Evolutionary conservation across 345 rosid genomes (phyloP).

Genomic region (Ceriops tagal): DNA sequence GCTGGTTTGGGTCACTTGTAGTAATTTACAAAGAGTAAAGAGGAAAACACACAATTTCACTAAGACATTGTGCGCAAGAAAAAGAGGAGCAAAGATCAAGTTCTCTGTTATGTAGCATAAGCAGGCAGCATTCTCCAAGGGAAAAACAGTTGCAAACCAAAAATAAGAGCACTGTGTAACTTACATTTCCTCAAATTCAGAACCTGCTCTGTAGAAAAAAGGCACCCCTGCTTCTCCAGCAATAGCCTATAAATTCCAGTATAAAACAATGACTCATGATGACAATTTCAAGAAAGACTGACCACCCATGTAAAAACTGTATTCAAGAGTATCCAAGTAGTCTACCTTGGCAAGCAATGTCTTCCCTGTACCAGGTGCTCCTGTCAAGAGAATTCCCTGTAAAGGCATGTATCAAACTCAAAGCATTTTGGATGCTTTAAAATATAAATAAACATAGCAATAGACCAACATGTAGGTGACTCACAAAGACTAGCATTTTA

Average conservation of each 20-base stretch:
- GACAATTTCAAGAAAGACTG: not conserved
- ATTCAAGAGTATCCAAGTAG: not conserved
- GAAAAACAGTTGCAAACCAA: not conserved
- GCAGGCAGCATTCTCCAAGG: not conserved
- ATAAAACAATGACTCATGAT: not conserved
- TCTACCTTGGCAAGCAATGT: conserved; percentile 93
- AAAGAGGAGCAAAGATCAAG: too few species aligned
- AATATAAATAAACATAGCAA: too few species aligned
- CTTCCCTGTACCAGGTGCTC: conserved; percentile 99
- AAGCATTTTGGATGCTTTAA: not conserved
- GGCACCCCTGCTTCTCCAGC: conserved; percentile 99
- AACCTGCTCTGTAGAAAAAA: conserved; percentile 96
- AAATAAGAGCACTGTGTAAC: conserved; percentile 22
- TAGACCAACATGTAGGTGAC: not conserved
- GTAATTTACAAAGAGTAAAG: too few species aligned
- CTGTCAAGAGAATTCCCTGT: conserved; percentile 98
- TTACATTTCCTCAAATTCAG: conserved; percentile 99
- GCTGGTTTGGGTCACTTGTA: too few species aligned
- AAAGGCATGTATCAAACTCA: conserved; percentile 16
- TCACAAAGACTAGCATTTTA: not conserved
- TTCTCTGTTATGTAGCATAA: too few species aligned
- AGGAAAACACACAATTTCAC: too few species aligned
- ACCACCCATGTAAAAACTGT: not conserved
- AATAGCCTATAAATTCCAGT: conserved; percentile 65
- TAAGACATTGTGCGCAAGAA: too few species aligned